A percentile compares a stretch with the other conserved stretches of the same genome.
These are phyloP conservation scores for Pseudozyma thailandica DNA, from an alignment of 1,284 basidiomycete species.

Conservation along the genomic window DNA sequence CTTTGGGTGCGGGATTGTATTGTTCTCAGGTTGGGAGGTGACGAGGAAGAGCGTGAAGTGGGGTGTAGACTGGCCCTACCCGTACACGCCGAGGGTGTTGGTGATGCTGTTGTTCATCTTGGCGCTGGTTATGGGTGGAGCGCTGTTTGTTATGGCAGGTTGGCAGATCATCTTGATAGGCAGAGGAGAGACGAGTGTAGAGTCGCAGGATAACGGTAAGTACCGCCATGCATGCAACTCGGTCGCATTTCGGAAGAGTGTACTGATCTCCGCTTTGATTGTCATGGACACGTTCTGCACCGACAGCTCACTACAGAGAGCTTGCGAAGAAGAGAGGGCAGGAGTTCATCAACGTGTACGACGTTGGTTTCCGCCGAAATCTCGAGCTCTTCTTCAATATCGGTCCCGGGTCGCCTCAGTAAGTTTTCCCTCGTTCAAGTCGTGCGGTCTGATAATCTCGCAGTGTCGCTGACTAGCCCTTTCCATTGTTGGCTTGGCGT, in stretches of 20 bases:
- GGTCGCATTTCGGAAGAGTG: neutral
- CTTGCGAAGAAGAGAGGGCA: conserved; percentile 76
- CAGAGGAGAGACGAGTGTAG: conserved; percentile 88
- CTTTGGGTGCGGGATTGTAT: conserved; percentile 54
- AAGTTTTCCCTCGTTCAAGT: neutral
- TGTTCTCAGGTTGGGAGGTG: conserved; percentile 36
- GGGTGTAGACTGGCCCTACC: conserved; percentile 72
- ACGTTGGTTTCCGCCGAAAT: conserved; percentile 81
- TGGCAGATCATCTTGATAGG: conserved; percentile 84
- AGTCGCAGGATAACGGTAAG: conserved; percentile 81
- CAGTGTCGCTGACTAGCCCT: conserved; percentile 5
- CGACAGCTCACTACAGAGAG: conserved; percentile 75
- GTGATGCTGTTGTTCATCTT: conserved; percentile 77
- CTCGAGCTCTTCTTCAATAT: conserved; percentile 89
- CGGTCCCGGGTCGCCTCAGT: conserved; percentile 71
- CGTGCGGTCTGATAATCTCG: too few relatives aligned
- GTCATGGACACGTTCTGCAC: neutral
- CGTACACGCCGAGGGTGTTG: conserved; percentile 76
- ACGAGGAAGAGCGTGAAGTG: conserved; percentile 26
- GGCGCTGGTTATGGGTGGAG: conserved; percentile 76
- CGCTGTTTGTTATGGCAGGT: conserved; percentile 80
- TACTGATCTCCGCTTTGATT: neutral
- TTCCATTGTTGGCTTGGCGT: neutral
- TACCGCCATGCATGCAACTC: neutral
- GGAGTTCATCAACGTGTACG: conserved; percentile 86